These are phyloP conservation scores for Nothomitra cinnamomea DNA, from an alignment of 2,329 filamentous ascomycete species.

Conservation along the genomic window DNA sequence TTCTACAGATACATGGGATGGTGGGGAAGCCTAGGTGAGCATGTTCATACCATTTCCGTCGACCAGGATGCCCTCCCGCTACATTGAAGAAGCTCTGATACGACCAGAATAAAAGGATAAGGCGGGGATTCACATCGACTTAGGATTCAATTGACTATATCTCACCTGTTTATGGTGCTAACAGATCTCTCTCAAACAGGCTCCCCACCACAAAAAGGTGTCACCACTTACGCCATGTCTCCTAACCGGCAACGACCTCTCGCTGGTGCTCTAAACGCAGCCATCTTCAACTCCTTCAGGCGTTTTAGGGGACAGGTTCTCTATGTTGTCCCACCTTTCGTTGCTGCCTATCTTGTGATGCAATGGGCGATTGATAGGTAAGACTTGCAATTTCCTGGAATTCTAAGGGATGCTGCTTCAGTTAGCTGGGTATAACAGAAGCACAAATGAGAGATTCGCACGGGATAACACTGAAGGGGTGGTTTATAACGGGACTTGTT, in stretches of 20 bases:
- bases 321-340: slow-evolving; percentile 67
- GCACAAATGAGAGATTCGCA: neutral
- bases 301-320: slow-evolving; percentile 73
- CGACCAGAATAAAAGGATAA: neutral
- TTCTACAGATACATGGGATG: slow-evolving; percentile 48
- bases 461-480: neutral
- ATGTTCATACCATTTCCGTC: slow-evolving; percentile 15
- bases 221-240: slow-evolving; percentile 57
- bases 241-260: slow-evolving; percentile 81
- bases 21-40: slow-evolving; percentile 61
- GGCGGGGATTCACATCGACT: neutral
- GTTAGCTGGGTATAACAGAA: neutral
- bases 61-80: neutral
- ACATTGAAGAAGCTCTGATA: neutral
- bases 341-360: slow-evolving; percentile 67
- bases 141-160: slow-evolving; percentile 3
- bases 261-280: slow-evolving; percentile 59
- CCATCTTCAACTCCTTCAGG: slow-evolving; percentile 91
- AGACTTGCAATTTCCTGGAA: slow-evolving; percentile 16
- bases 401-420: neutral
- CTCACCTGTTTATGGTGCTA: neutral
- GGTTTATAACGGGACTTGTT: too few relatives aligned
- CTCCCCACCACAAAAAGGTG: slow-evolving; percentile 39
- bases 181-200: slow-evolving; percentile 17
- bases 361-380: slow-evolving; percentile 86